Conservation (phyloP, 495 filamentous ascomycete species). For the Xylaria palmicola region DNA sequence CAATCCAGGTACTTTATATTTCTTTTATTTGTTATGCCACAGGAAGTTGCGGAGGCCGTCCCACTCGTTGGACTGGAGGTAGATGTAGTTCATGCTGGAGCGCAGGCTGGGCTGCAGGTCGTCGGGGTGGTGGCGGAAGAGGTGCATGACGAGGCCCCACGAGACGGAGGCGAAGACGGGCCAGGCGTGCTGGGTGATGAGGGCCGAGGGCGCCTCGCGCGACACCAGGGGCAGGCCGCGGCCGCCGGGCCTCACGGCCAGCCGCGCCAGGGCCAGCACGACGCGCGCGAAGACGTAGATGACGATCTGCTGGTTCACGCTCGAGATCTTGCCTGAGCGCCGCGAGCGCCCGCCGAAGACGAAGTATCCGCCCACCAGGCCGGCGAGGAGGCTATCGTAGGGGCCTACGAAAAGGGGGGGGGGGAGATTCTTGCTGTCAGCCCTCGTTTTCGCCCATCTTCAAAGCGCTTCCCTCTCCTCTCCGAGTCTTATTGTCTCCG, state of each 20-base stretch:
- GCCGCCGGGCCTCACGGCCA: constrained; percentile 65
- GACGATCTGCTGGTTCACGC: constrained; percentile 95
- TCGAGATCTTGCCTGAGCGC: constrained; percentile 62
- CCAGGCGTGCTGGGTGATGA: constrained; percentile 72
- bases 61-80: constrained; percentile 79
- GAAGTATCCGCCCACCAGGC: constrained; percentile 83
- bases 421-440: background rate
- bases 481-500: background rate
- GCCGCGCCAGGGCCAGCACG: constrained; percentile 74
- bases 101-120: constrained; percentile 84
- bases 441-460: background rate
- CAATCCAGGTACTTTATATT: background rate
- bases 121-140: constrained; percentile 89
- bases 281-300: constrained; percentile 97
- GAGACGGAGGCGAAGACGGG: constrained; percentile 83
- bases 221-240: constrained; percentile 46
- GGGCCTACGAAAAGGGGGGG: constrained; percentile 43
- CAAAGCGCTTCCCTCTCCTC: background rate
- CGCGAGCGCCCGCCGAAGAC: constrained; percentile 74
- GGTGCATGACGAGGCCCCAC: constrained; percentile 93
- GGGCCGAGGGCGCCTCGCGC: constrained; percentile 33
- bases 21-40: constrained; percentile 74
- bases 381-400: constrained; percentile 86
- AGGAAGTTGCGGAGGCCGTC: constrained; percentile 75
- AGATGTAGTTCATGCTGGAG: constrained; percentile 98